A percentile compares a stretch with the other conserved stretches of the same genome.
These are phyloP conservation scores for Torrubiella hemipterigena DNA, from an alignment of 2,329 filamentous ascomycete species.

Conservation along the genomic window DNA sequence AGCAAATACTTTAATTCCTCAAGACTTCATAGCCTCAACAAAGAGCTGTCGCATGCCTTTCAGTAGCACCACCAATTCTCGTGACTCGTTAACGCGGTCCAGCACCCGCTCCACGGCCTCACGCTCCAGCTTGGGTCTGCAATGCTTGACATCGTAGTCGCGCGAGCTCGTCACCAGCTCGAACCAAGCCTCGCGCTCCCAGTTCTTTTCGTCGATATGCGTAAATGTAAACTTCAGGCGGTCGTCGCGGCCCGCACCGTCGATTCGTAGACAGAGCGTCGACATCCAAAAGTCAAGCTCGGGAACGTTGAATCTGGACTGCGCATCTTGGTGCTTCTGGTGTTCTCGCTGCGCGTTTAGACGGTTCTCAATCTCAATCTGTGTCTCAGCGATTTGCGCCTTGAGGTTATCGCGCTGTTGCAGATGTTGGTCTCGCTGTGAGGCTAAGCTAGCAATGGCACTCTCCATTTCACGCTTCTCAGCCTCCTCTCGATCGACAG, in stretches of 20 bases:
- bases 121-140: slow-evolving; percentile 68
- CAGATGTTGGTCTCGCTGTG: slow-evolving; percentile 49
- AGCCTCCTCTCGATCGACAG: slow-evolving; percentile 61
- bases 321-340: slow-evolving; percentile 64
- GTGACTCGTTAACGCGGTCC: slow-evolving; percentile 69
- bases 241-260: slow-evolving; percentile 76
- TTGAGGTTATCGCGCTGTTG: slow-evolving; percentile 43
- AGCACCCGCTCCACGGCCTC: slow-evolving; percentile 67
- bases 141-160: slow-evolving; percentile 76
- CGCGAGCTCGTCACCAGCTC: slow-evolving; percentile 71
- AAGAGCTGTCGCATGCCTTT: slow-evolving; percentile 79
- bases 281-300: slow-evolving; percentile 95
- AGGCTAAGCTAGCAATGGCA: slow-evolving; percentile 44
- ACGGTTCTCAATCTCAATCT: slow-evolving; percentile 56
- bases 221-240: slow-evolving; percentile 82
- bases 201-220: slow-evolving; percentile 75
- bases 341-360: slow-evolving; percentile 62
- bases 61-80: slow-evolving; percentile 58
- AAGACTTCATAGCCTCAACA: slow-evolving; percentile 50
- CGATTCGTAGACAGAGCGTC: slow-evolving; percentile 78
- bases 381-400: slow-evolving; percentile 53
- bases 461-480: slow-evolving; percentile 66
- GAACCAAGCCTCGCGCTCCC: slow-evolving; percentile 87
- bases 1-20: too few species aligned
- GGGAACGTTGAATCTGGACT: slow-evolving; percentile 79